phyloP scores from a whole-genome alignment of 768 basidiomycete genomes.

The Leccinellum albellum region DNA sequence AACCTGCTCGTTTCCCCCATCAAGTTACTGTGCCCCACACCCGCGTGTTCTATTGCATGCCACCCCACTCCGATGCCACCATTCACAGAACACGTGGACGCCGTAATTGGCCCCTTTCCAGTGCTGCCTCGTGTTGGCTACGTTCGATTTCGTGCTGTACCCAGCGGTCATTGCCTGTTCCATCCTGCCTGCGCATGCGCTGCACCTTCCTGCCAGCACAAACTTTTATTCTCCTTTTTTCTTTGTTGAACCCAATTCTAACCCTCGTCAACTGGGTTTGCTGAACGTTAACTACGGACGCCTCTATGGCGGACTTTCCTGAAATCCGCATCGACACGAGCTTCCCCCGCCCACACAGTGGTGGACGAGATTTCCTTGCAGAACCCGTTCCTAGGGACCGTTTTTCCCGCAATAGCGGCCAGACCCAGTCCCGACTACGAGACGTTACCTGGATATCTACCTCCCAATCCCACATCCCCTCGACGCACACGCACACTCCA shows the following conservation, averaged over 20 bases:
- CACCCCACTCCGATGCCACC: background rate
- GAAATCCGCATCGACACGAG: slow-evolving; percentile 31
- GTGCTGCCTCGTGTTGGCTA: slow-evolving; percentile 30
- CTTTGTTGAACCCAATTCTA: background rate
- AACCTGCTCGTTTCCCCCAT: background rate
- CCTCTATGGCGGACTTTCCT: slow-evolving; percentile 25
- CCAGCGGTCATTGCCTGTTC: slow-evolving; percentile 16
- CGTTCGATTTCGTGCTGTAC: slow-evolving; percentile 17
- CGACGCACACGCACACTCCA: slow-evolving; percentile 27
- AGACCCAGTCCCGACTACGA: slow-evolving; percentile 23
- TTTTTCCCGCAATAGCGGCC: slow-evolving; percentile 28
- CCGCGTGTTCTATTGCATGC: slow-evolving; percentile 14
- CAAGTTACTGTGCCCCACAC: background rate
- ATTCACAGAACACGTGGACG: slow-evolving; percentile 7
- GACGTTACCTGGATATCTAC: slow-evolving; percentile 33
- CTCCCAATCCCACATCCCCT: slow-evolving; percentile 24
- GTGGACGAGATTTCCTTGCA: slow-evolving; percentile 24
- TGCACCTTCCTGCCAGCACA: slow-evolving; percentile 11
- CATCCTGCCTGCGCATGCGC: slow-evolving; percentile 27
- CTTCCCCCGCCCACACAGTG: slow-evolving; percentile 26
- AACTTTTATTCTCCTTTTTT: background rate
- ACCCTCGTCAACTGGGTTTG: background rate
- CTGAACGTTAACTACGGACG: background rate
- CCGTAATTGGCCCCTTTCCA: slow-evolving; percentile 23
- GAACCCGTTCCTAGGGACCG: slow-evolving; percentile 25